Conservation (phyloP, 805 yeast genomes). For the Torulaspora microellipsoides region DNA sequence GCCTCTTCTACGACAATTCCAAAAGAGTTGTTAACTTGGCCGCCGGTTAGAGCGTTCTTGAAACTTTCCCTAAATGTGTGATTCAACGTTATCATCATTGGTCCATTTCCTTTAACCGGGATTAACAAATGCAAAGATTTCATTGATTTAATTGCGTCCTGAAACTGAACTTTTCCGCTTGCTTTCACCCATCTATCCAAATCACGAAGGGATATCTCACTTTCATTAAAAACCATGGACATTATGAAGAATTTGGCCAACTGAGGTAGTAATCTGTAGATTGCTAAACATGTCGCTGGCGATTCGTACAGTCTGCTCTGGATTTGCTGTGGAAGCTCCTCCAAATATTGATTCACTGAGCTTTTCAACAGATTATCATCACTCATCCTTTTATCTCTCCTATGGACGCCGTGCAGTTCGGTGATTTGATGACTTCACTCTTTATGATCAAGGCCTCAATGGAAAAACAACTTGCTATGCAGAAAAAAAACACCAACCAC, state of each 20-base stretch:
- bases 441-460: no score
- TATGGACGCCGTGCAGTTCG: no score
- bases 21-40: constrained; percentile 60
- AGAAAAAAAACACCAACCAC: no score
- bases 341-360: constrained; percentile 83
- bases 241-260: constrained; percentile 84
- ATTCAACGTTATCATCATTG: constrained; percentile 47
- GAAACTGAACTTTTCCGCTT: constrained; percentile 47
- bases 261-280: constrained; percentile 84
- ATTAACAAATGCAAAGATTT: constrained; percentile 69
- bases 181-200: constrained; percentile 74
- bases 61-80: constrained; percentile 71
- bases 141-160: constrained; percentile 75
- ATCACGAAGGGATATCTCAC: constrained; percentile 60
- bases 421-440: no score
- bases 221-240: constrained; percentile 79
- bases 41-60: constrained; percentile 81
- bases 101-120: constrained; percentile 27
- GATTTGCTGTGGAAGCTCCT: constrained; percentile 82
- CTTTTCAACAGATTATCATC: constrained; percentile 46
- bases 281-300: constrained; percentile 92
- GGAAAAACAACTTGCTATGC: no score
- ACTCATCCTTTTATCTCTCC: constrained; percentile 18
- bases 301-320: constrained; percentile 75
- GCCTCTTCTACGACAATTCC: constrained; percentile 62